A percentile compares a stretch with the other conserved stretches of the same genome.
Conservation (phyloP, 1,284 basidiomycete genomes). For the Sporisorium exsertum region DNA sequence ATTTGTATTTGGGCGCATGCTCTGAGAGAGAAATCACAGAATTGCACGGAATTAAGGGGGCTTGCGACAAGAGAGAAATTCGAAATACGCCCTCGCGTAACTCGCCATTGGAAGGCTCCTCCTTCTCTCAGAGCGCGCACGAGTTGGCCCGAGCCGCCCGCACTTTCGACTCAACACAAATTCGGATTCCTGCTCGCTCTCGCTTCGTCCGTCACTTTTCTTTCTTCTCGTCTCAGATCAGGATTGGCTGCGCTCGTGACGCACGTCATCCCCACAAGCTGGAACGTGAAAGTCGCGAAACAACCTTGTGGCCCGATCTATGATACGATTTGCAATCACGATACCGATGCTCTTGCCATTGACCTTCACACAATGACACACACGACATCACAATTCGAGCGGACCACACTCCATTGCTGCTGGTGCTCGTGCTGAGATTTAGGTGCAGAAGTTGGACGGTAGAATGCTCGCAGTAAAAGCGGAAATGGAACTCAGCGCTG, state of each 20-base stretch:
- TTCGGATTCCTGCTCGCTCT: background rate
- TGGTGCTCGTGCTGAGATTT: background rate
- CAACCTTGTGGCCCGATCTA: background rate
- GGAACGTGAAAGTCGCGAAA: conserved; percentile 5
- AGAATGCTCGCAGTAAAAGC: background rate
- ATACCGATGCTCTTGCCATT: background rate
- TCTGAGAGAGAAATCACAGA: background rate
- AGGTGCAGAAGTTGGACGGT: background rate
- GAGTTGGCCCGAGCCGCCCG: conserved; percentile 19
- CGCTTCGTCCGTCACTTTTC: background rate
- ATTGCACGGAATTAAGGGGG: background rate
- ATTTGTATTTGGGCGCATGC: conserved; percentile 12
- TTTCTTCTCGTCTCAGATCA: background rate
- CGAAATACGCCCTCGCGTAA: conserved; percentile 18
- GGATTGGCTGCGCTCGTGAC: background rate
- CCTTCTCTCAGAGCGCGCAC: background rate
- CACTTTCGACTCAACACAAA: background rate
- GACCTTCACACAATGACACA: background rate
- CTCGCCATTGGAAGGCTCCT: background rate
- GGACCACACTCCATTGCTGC: background rate
- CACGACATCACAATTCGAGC: conserved; percentile 3
- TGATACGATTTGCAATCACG: conserved; percentile 1
- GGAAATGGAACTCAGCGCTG: background rate
- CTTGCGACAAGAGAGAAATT: background rate
- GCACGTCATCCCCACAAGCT: conserved; percentile 5